These are phyloP conservation scores for Priceomyces fermenticarens DNA, from an alignment of 805 yeast species.

Conservation along the genomic window DNA sequence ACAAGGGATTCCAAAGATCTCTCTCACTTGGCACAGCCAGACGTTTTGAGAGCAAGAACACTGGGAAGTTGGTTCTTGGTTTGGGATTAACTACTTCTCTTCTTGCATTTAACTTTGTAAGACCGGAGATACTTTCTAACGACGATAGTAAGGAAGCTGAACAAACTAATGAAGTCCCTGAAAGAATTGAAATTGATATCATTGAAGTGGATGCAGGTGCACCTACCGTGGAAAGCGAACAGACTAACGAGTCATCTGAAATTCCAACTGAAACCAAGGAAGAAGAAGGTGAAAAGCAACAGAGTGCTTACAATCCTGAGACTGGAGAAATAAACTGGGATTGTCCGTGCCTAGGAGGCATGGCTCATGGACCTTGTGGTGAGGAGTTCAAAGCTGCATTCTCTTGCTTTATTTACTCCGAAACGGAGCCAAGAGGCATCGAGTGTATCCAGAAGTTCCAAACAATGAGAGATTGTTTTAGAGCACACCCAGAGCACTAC, in stretches of 20 bases:
- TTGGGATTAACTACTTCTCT: slow-evolving; percentile 1
- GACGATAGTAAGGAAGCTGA: slow-evolving; percentile 8
- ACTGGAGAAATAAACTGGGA: slow-evolving; percentile 99
- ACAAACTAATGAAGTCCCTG: too few relatives aligned
- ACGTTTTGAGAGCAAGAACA: background rate
- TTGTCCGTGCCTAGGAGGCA: slow-evolving; percentile 98
- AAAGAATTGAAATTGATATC: background rate
- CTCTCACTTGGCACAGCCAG: background rate
- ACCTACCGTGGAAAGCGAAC: slow-evolving; percentile 2
- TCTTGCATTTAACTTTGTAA: background rate
- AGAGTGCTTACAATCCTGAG: slow-evolving; percentile 80
- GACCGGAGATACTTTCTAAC: background rate
- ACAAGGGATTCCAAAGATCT: background rate
- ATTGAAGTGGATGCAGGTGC: slow-evolving; percentile 8
- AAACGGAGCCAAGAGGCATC: slow-evolving; percentile 92
- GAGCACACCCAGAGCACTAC: slow-evolving; percentile 87
- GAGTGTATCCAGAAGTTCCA: slow-evolving; percentile 91
- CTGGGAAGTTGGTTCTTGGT: background rate
- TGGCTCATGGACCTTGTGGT: slow-evolving; percentile 99
- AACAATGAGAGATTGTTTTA: slow-evolving; percentile 92
- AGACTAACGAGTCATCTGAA: slow-evolving; percentile 4
- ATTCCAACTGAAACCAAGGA: slow-evolving; percentile 7
- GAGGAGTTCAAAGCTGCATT: slow-evolving; percentile 63
- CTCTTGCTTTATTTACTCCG: slow-evolving; percentile 90
- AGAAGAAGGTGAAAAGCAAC: slow-evolving; percentile 29